Percentiles rank a stretch among this genome's conserved stretches.
Evolutionary conservation across 2,329 filamentous ascomycete genomes (phyloP).

Genomic region (Triangularia setosa): DNA sequence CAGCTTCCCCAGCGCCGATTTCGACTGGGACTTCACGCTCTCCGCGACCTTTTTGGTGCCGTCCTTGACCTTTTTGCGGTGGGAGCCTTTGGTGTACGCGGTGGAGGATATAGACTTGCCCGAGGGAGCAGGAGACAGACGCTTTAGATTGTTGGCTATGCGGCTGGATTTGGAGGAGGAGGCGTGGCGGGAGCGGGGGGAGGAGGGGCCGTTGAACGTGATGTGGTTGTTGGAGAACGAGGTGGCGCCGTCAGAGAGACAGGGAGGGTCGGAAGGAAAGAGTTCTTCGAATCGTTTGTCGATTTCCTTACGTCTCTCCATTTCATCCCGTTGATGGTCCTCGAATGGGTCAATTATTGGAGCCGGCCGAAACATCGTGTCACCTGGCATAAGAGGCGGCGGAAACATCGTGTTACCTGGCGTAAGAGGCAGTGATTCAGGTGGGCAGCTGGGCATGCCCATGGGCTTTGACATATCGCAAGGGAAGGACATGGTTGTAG

Average conservation of each 20-base stretch:
- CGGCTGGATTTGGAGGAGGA: neutral
- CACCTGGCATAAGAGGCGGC: neutral
- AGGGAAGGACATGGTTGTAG: neutral
- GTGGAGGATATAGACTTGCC: neutral
- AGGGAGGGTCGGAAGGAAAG: neutral
- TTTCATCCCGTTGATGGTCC: neutral
- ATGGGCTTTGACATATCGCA: neutral
- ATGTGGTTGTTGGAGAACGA: neutral
- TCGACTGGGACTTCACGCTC: neutral
- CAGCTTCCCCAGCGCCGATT: neutral
- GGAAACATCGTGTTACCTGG: neutral
- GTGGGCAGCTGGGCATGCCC: neutral
- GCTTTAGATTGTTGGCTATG: neutral
- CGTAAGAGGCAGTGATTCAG: neutral
- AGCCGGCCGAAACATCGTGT: too few relatives aligned
- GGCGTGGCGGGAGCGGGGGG: neutral
- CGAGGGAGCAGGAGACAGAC: neutral
- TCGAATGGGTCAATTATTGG: neutral
- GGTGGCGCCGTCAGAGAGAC: neutral
- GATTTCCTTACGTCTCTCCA: neutral
- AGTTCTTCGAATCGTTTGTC: too few relatives aligned
- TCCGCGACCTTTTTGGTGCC: neutral
- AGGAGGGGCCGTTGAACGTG: neutral
- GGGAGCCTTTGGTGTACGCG: neutral
- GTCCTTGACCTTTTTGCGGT: neutral